Percentiles rank a stretch among this genome's conserved stretches.
phyloP scores from a whole-genome alignment of 257 asterid genomes.

The Jaltomata sinuosa region DNA sequence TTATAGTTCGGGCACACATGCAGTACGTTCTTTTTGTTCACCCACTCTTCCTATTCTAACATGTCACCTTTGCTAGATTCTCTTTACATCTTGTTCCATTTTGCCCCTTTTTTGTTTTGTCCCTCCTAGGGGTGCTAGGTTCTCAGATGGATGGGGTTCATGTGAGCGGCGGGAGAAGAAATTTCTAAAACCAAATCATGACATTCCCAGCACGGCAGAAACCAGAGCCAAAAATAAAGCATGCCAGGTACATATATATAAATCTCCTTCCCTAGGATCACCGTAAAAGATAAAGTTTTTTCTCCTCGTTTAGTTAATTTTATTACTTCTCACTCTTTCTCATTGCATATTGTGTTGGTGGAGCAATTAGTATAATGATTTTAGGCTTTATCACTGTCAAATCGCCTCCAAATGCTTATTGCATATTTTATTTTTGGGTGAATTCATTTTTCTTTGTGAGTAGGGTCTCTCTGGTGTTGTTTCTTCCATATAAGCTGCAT shows the following conservation, averaged over 20 bases:
- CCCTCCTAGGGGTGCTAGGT: constrained; percentile 63
- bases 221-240: constrained; percentile 96
- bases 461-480: neutral
- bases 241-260: constrained; percentile 53
- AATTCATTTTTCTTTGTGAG: neutral
- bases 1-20: constrained; percentile 79
- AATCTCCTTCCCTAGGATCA: neutral
- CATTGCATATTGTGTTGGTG: neutral
- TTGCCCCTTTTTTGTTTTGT: neutral
- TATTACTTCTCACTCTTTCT: neutral
- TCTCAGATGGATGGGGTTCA: constrained; percentile 98
- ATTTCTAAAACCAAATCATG: constrained; percentile 85
- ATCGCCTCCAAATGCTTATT: neutral
- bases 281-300: neutral
- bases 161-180: constrained; percentile 85
- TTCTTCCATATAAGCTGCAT: neutral
- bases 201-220: constrained; percentile 96
- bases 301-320: neutral
- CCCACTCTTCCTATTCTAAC: neutral
- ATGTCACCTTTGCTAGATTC: constrained; percentile 19
- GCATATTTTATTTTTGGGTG: neutral
- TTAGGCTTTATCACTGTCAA: neutral
- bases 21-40: constrained; percentile 41
- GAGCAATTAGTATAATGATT: neutral
- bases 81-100: neutral